Evolutionary conservation across 2,329 filamentous ascomycete genomes (phyloP).

Genomic region (Calcarisporium arbuscula): DNA sequence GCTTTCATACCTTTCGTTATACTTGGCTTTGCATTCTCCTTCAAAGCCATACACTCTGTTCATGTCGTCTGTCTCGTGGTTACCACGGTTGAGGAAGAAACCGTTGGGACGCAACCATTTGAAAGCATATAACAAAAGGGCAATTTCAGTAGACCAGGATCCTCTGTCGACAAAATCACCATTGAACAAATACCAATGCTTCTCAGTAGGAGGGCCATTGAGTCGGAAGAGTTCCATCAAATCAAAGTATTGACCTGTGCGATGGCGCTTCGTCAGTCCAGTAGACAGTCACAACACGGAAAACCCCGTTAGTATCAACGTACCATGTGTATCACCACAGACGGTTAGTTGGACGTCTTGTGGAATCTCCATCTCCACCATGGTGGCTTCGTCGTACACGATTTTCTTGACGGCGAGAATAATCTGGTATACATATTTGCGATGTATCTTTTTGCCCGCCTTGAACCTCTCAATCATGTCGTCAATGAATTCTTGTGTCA

Average conservation of each 20-base stretch:
- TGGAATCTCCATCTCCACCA: constrained; percentile 87
- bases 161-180: constrained; percentile 97
- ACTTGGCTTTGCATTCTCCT: constrained; percentile 96
- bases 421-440: constrained; percentile 97
- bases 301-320: constrained; percentile 24
- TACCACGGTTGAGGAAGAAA: constrained; percentile 95
- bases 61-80: constrained; percentile 99
- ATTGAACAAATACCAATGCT: constrained; percentile 94
- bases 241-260: constrained; percentile 90
- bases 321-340: constrained; percentile 94
- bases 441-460: constrained; percentile 87
- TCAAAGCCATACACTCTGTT: constrained; percentile 98
- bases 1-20: constrained; percentile 65
- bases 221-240: constrained; percentile 91
- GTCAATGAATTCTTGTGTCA: constrained; percentile 95
- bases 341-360: constrained; percentile 78
- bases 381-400: constrained; percentile 86
- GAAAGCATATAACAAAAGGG: constrained; percentile 86
- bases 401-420: constrained; percentile 84
- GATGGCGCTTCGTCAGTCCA: constrained; percentile 1
- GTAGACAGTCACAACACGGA: background rate
- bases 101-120: constrained; percentile 85
- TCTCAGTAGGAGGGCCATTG: constrained; percentile 77
- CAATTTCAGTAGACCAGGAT: constrained; percentile 97
- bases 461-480: constrained; percentile 98